A percentile compares a stretch with the other conserved stretches of the same genome.
Conservation (phyloP, 2,329 filamentous ascomycete genomes). For the Aspergillus neotritici region DNA sequence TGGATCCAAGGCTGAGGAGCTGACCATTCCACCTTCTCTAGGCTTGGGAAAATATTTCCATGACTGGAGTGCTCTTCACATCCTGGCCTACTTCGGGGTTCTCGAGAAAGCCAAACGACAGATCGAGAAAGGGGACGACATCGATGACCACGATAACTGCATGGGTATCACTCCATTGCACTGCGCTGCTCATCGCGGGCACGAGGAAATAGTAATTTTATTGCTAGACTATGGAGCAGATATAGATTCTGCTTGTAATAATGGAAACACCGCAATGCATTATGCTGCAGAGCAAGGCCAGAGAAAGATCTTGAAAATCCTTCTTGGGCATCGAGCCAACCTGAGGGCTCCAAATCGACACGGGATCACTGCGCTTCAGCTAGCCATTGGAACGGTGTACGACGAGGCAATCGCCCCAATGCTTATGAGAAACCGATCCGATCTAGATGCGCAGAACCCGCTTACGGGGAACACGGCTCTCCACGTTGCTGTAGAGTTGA, state of each 20-base stretch:
- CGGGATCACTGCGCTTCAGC: conserved; percentile 20
- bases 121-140: conserved; percentile 20
- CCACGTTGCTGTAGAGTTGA: conserved; percentile 22
- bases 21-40: conserved; percentile 16
- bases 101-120: conserved; percentile 19
- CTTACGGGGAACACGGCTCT: conserved; percentile 23
- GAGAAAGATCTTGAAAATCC: conserved; percentile 21
- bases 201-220: conserved; percentile 27
- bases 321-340: conserved; percentile 16
- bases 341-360: conserved; percentile 13
- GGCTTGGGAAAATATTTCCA: conserved; percentile 22
- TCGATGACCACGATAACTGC: conserved; percentile 22
- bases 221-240: conserved; percentile 24
- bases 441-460: conserved; percentile 22
- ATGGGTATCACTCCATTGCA: conserved; percentile 25
- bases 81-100: conserved; percentile 27
- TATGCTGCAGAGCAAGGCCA: conserved; percentile 23
- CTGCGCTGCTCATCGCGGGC: conserved; percentile 25
- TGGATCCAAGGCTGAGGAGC: not conserved
- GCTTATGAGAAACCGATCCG: conserved; percentile 22
- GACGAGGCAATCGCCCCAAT: conserved; percentile 28
- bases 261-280: conserved; percentile 30
- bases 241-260: conserved; percentile 16
- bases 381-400: conserved; percentile 23
- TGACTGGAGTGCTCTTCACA: conserved; percentile 27